phyloP scores from a whole-genome alignment of 2,329 filamentous ascomycete species.

The Colletotrichum trifolii region DNA sequence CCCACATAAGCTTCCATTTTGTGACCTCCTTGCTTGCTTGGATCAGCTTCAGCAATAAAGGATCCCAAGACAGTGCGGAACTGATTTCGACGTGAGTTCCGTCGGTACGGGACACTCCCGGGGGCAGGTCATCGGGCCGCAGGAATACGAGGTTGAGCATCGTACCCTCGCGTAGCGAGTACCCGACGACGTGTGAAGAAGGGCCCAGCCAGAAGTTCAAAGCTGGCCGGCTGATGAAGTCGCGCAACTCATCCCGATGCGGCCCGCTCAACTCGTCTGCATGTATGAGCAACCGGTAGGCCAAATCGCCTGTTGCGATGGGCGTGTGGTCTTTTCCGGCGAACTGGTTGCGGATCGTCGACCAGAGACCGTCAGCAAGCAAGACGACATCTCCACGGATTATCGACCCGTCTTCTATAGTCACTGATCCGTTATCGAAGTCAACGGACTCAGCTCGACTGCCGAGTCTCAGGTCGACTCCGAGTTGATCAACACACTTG shows the following conservation, averaged over 20 bases:
- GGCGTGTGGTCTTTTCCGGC: conserved; percentile 56
- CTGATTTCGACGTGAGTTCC: conserved; percentile 58
- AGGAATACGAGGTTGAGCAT: conserved; percentile 54
- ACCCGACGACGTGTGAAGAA: conserved; percentile 59
- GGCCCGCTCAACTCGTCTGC: conserved; percentile 58
- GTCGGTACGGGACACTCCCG: conserved; percentile 55
- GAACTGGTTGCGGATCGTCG: conserved; percentile 54
- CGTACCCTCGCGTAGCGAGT: conserved; percentile 53
- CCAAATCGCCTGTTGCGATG: conserved; percentile 63
- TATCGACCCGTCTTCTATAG: conserved; percentile 46
- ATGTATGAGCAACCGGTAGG: conserved; percentile 63
- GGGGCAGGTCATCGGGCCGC: conserved; percentile 4
- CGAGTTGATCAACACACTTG: conserved; percentile 54
- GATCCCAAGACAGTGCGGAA: conserved; percentile 46
- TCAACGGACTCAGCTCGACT: neutral
- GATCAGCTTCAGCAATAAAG: conserved; percentile 46
- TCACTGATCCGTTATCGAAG: conserved; percentile 40
- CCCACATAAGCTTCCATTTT: conserved; percentile 59
- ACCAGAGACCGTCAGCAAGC: conserved; percentile 60
- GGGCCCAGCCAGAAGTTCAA: conserved; percentile 67
- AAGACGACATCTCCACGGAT: conserved; percentile 55
- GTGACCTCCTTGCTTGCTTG: conserved; percentile 49
- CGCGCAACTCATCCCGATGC: conserved; percentile 47
- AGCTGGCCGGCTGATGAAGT: conserved; percentile 56
- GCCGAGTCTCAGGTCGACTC: conserved; percentile 42